Percentiles rank a stretch among this genome's conserved stretches.
These are phyloP conservation scores for Amphicarpaea edgeworthii DNA, from an alignment of 306 rosid species.

Conservation along the genomic window DNA sequence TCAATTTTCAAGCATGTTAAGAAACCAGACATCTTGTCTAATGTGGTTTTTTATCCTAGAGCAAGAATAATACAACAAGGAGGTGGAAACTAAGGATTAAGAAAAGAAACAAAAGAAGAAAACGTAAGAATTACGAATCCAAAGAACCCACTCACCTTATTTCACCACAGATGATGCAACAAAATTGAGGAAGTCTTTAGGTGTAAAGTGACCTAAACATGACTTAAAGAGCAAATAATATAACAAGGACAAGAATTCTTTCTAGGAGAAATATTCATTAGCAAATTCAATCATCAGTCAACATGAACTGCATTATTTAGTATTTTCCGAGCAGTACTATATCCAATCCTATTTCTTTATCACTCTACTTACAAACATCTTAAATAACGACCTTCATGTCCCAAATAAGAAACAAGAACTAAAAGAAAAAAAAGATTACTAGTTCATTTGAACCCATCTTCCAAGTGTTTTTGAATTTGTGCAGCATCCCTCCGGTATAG, in stretches of 20 bases:
- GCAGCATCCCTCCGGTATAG: constrained; percentile 51
- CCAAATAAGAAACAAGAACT: neutral
- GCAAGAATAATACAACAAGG: neutral
- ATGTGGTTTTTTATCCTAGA: neutral
- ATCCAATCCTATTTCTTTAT: constrained; percentile 15
- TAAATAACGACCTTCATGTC: neutral
- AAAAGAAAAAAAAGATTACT: neutral
- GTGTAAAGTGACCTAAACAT: neutral
- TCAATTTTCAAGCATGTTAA: neutral
- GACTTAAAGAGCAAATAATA: neutral
- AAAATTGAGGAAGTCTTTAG: neutral
- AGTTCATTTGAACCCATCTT: neutral
- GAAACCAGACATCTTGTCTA: neutral
- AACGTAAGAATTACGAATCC: neutral
- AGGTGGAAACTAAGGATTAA: neutral
- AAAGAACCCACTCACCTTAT: neutral
- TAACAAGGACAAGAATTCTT: neutral
- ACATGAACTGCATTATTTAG: constrained; percentile 43
- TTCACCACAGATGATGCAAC: neutral
- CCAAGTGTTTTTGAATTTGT: constrained; percentile 49
- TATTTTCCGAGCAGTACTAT: neutral
- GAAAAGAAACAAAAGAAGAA: neutral
- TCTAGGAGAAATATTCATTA: neutral
- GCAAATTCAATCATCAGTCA: constrained; percentile 13
- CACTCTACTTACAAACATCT: constrained; percentile 37